Evolutionary conservation across 805 yeast genomes (phyloP).

Genomic region (Nakazawaea holstii): DNA sequence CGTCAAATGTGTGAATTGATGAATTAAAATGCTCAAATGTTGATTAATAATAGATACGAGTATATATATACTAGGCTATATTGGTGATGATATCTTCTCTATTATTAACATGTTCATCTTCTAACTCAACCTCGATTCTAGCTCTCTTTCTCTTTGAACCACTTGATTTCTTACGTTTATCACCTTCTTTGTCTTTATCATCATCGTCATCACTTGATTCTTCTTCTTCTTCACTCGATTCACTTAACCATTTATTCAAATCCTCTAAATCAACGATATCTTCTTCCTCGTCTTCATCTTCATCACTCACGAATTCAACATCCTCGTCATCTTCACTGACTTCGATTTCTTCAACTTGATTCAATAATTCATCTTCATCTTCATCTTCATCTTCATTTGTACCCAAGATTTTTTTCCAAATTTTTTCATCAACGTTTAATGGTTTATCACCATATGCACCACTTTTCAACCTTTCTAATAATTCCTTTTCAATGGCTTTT

Average conservation of each 20-base stretch:
- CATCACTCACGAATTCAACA: slow-evolving; percentile 86
- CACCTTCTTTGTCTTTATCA: slow-evolving; percentile 25
- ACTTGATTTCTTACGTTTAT: slow-evolving; percentile 29
- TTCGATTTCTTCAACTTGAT: slow-evolving; percentile 35
- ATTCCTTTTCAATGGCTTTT: slow-evolving; percentile 92
- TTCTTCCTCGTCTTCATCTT: slow-evolving; percentile 75
- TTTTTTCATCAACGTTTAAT: slow-evolving; percentile 88
- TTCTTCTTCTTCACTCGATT: slow-evolving; percentile 24
- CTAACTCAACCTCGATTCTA: slow-evolving; percentile 79
- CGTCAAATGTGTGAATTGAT: too few species aligned
- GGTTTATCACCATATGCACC: slow-evolving; percentile 99
- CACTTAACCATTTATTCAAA: slow-evolving; percentile 80
- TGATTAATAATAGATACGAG: neutral
- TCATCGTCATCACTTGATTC: slow-evolving; percentile 32
- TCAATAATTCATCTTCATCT: slow-evolving; percentile 42
- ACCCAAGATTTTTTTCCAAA: slow-evolving; percentile 92
- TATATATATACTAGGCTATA: neutral
- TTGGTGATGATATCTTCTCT: slow-evolving; percentile 2
- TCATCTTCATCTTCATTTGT: slow-evolving; percentile 43
- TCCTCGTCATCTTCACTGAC: slow-evolving; percentile 31
- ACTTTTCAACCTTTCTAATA: slow-evolving; percentile 88
- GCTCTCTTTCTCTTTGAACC: slow-evolving; percentile 55
- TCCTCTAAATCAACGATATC: slow-evolving; percentile 85
- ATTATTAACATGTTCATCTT: slow-evolving; percentile 49
- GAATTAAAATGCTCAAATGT: too few species aligned